Conservation (phyloP, 345 rosid genomes). For the Eucalyptus victrix region DNA sequence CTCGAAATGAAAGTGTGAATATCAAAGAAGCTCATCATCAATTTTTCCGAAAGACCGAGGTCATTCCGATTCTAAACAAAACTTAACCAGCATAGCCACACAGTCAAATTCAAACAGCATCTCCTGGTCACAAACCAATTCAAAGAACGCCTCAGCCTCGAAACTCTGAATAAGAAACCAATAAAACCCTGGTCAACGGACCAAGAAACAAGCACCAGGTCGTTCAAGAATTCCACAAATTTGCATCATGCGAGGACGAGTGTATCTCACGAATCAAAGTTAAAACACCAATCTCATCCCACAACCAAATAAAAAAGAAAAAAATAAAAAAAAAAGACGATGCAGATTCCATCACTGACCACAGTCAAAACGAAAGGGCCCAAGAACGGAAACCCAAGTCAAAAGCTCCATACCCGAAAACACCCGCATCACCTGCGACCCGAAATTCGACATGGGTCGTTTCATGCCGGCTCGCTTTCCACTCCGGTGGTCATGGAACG, state of each 20-base stretch:
- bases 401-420: slow-evolving; percentile 25
- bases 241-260: neutral
- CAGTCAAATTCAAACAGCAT: neutral
- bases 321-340: neutral
- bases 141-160: neutral
- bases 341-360: neutral
- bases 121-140: neutral
- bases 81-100: neutral
- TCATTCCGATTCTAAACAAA: neutral
- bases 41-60: neutral
- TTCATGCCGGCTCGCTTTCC: neutral
- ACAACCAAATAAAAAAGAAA: neutral
- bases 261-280: neutral
- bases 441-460: slow-evolving; percentile 25
- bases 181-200: neutral
- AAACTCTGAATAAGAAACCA: neutral
- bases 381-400: neutral
- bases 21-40: neutral
- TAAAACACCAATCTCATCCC: neutral
- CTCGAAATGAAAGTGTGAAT: neutral
- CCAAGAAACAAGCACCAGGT: neutral
- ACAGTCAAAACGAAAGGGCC: neutral
- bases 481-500: neutral
- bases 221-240: neutral
- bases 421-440: slow-evolving; percentile 14